Evolutionary conservation across 2,329 filamentous ascomycete species (phyloP), one percentile per base, ranked within the genome.

Genomic region (Exserohilum rostratum): DNA sequence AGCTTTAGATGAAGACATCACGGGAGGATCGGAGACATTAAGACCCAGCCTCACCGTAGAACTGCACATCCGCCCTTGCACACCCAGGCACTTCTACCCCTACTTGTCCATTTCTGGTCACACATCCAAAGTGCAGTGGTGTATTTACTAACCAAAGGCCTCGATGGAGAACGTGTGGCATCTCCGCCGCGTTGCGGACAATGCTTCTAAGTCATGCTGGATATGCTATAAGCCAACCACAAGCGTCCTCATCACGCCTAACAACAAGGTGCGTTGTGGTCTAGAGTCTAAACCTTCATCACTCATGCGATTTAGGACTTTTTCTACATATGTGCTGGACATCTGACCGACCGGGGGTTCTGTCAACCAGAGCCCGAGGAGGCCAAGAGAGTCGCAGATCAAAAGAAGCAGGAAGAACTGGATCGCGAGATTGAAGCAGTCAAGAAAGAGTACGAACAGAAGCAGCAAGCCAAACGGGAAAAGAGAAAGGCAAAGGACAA

Each of bases 191-290:
- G 93, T 98, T 31, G 92, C 92, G 11, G 91, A 96, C 27, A 84
- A 86, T n/a, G 84, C 89, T 1, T 84, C 90, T 11, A 96, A 90
- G 76, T 82, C 90, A 45, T 99, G 95, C 77, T 89, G 91, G 76
- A 86, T 98, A 60, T 98, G 95, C 82, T 96, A 89, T 80, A 96
- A 95, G 77, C 89, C 90, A 7, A 91, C 88, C 55, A 86, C 88
- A 6, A 96, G 89, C 62, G 93, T 98, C 15, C 81, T 99, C 50
- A 90, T 96, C 64, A 96, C 92, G 7, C 85, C 90, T 0, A 92
- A 96, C 68, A 93, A 91, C 69, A 95, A 93, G 86, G 93, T 95
- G 78, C 65, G 44, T 31, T 47, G 49, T 15, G 11, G 13, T 25
- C 30, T 46, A 17, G 5, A 13, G 25, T 30, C 5, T 12, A n/a